Evolutionary conservation across 345 rosid species (phyloP), one percentile per base, ranked within the genome.

Genomic region (Acer saccharum): DNA sequence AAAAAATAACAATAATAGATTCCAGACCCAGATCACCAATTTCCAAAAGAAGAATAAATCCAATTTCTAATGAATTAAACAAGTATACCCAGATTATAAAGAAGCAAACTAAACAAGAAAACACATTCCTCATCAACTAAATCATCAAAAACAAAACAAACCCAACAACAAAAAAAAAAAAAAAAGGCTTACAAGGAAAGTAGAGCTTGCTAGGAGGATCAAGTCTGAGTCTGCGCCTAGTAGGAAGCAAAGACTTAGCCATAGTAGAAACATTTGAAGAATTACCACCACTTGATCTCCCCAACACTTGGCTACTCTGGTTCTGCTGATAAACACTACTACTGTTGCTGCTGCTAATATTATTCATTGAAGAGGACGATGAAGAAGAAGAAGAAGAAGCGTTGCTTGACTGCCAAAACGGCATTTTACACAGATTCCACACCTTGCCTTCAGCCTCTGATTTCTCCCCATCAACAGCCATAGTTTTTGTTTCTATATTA

Each of bases 131-230:
- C 20, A 72, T 21, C 48, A 5, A 48, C 20, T 18, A 18, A 69
- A 66, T 23, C 69, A 23, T 44, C 29, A 16, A 44, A 61, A 63
- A 18, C 6, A 44, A 43, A 44, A 29, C 8, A 8, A 2, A 67
- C 69, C 17, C 43, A 10, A 52, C 13, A 5, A 35, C 66, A 60
- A 50, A 14, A 18, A 62, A 9, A 44, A 35, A 70, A 60, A 50
- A 14, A 18, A 62, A 9, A 44, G 27, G 11, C 89, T 76, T 81
- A 92, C 97, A 86, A 61, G 90, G 93, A 77, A 92, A 92, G 80
- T 78, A 92, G 86, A 92, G 90, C 85, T 89, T 89, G 86, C 65
- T 86, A 69, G 94, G 69, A 83, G 97, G 97, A 83, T 92, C 94
- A 76, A 92, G 97, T 75, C 86, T 88, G 81, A 92, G 94, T 55